Evolutionary conservation across 345 rosid genomes (phyloP), one percentile per base, ranked within the genome.

Genomic region (Microcos paniculata): DNA sequence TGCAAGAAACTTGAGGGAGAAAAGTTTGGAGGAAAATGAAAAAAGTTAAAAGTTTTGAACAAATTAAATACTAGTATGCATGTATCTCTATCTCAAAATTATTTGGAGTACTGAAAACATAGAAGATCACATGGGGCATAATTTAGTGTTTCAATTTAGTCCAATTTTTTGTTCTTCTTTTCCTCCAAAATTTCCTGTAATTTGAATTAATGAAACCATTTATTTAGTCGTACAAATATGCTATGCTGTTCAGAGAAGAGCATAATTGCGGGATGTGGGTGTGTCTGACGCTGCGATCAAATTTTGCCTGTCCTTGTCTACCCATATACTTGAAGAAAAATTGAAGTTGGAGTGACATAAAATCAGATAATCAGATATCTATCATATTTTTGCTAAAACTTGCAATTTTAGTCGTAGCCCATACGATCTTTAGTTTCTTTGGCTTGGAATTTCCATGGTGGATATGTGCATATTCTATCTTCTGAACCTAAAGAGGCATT

Each of bases 391-490:
- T 45, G 51, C 23, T 45, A 66, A 67, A 15, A 16, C 21, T 45
- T 24, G 15, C 23, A 46, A 26, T 1, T 65, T 38, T 65, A 42
- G 13, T 16, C 46, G 38, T 15, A 26, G 46, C 8, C 8, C 71
- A 67, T 55, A 45, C 28, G 3, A 53, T 53, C 28, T 49, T 11
- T 30, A 51, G 59, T 26, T 28, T 18, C 40, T 16, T 51, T 70
- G 42, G 59, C 74, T 52, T 53, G 74, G 6, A 21, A 46, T 53
- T 71, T 35, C 62, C 49, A 33, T 72, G 76, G 52, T 40, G 40
- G 57, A 72, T 69, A 14, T 56, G 26, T 72, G 26, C 40, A 35
- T 26, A 26, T 30, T 28, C 30, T 57, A 40, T 42, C 19, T 40
- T 24, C 19, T 0, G 24, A 6, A 1, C 11, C 19, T 30, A 12